Conservation (phyloP, 2,329 filamentous ascomycete species). For the Reticulascus tulasneorum region DNA sequence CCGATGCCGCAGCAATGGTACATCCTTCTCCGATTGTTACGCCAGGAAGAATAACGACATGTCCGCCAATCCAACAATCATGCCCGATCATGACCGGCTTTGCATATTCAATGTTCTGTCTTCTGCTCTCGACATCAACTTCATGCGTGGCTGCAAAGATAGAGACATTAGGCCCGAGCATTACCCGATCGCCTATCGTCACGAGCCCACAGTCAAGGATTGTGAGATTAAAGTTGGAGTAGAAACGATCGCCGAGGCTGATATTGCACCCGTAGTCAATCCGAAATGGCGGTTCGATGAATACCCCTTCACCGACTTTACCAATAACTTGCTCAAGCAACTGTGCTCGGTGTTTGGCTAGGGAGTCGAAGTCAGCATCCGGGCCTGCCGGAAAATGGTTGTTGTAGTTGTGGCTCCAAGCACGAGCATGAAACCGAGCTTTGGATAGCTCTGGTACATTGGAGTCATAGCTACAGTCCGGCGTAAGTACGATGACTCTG, state of each 20-base stretch:
- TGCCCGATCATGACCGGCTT: conserved; percentile 43
- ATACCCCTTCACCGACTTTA: conserved; percentile 44
- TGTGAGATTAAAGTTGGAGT: conserved; percentile 55
- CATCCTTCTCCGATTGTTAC: conserved; percentile 35
- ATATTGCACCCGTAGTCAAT: conserved; percentile 67
- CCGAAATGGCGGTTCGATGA: conserved; percentile 58
- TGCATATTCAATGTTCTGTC: conserved; percentile 45
- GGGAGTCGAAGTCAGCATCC: conserved; percentile 35
- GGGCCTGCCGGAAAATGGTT: conserved; percentile 45
- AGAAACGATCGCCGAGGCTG: conserved; percentile 58
- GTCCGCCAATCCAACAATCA: conserved; percentile 44
- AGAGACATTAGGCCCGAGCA: conserved; percentile 48
- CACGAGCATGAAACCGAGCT: conserved; percentile 50
- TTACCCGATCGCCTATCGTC: conserved; percentile 46
- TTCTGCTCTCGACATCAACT: conserved; percentile 40
- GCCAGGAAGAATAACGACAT: conserved; percentile 37
- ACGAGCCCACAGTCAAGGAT: conserved; percentile 50
- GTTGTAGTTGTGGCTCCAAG: conserved; percentile 56
- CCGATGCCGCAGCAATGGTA: conserved; percentile 33
- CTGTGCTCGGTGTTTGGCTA: conserved; percentile 34
- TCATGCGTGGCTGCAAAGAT: conserved; percentile 52
- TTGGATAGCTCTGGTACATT: conserved; percentile 43
- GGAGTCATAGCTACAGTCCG: conserved; percentile 42
- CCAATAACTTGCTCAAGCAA: conserved; percentile 48
- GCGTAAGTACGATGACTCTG: background rate